Conservation (phyloP, 1,139 yeast genomes). For the Sugiyamaella japonica region DNA sequence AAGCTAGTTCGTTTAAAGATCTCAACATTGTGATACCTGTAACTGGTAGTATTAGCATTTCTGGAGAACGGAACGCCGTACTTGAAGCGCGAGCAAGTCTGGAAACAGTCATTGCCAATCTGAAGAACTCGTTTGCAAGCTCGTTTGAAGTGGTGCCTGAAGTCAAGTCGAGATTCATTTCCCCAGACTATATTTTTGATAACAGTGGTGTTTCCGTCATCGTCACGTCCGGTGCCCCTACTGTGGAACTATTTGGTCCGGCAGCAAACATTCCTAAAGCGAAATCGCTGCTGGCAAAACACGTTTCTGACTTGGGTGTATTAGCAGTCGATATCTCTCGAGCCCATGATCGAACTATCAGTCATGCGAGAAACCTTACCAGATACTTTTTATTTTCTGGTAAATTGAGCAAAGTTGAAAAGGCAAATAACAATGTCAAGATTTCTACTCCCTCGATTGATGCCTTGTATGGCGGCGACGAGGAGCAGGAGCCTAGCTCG, state of each 20-base stretch:
- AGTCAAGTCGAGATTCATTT: constrained; percentile 52
- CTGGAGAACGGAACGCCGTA: constrained; percentile 67
- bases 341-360: constrained; percentile 79
- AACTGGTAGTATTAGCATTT: constrained; percentile 43
- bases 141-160: constrained; percentile 52
- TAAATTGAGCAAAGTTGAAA: constrained; percentile 43
- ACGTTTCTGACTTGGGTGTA: constrained; percentile 55
- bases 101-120: constrained; percentile 47
- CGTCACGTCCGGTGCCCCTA: constrained; percentile 50
- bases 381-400: constrained; percentile 59
- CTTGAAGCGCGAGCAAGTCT: constrained; percentile 51
- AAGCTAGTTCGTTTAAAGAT: constrained; percentile 27
- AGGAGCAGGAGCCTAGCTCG: constrained; percentile 37
- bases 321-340: constrained; percentile 77
- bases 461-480: constrained; percentile 35
- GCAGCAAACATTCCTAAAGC: constrained; percentile 60
- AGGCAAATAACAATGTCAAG: constrained; percentile 48
- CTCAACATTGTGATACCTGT: constrained; percentile 43
- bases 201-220: constrained; percentile 61
- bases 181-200: constrained; percentile 47
- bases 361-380: constrained; percentile 75
- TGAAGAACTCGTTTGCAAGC: constrained; percentile 38
- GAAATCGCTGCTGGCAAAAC: constrained; percentile 53
- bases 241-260: constrained; percentile 68
- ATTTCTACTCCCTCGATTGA: constrained; percentile 56